Conservation (phyloP, 23 red algal genomes). For the Gracilariopsis chorda region DNA sequence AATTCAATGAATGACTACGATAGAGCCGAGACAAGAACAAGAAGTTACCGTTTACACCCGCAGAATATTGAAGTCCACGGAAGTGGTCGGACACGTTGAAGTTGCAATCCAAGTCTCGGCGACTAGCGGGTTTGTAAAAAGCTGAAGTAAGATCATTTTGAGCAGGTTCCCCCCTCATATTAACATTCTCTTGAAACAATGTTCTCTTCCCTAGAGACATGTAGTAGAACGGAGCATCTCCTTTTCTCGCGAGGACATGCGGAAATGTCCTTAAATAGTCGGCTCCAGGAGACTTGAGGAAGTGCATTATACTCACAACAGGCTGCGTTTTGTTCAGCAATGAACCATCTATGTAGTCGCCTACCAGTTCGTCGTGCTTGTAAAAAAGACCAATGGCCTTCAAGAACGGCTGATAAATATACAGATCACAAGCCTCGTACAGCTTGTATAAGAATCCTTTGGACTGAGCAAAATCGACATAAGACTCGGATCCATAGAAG, state of each 20-base stretch:
- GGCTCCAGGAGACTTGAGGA: not conserved
- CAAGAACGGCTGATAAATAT: constrained; percentile 7
- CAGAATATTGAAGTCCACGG: not conserved
- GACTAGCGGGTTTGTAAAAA: not conserved
- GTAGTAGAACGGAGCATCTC: constrained; percentile 47
- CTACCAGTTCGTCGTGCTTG: constrained; percentile 23
- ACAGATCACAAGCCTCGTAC: constrained; percentile 25
- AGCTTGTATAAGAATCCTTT: not conserved
- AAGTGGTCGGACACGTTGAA: constrained; percentile 27
- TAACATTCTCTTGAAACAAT: constrained; percentile 22
- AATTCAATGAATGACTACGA: constrained; percentile 35
- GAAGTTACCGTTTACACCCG: constrained; percentile 32
- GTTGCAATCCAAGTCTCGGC: constrained; percentile 28
- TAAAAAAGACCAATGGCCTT: constrained; percentile 4
- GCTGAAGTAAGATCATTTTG: not conserved
- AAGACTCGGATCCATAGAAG: constrained; percentile 31
- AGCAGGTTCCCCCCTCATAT: not conserved
- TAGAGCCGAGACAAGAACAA: constrained; percentile 25
- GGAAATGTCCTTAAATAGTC: constrained; percentile 18
- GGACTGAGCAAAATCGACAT: constrained; percentile 3
- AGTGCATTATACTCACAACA: constrained; percentile 22
- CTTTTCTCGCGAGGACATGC: constrained; percentile 16
- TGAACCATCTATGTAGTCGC: constrained; percentile 13
- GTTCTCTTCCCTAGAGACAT: constrained; percentile 41
- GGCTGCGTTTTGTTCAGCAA: constrained; percentile 26